A percentile compares a stretch with the other conserved stretches of the same genome.
These are phyloP conservation scores for Macrophomina pseudophaseolina DNA, from an alignment of 2,329 filamentous ascomycete genomes.

Conservation along the genomic window DNA sequence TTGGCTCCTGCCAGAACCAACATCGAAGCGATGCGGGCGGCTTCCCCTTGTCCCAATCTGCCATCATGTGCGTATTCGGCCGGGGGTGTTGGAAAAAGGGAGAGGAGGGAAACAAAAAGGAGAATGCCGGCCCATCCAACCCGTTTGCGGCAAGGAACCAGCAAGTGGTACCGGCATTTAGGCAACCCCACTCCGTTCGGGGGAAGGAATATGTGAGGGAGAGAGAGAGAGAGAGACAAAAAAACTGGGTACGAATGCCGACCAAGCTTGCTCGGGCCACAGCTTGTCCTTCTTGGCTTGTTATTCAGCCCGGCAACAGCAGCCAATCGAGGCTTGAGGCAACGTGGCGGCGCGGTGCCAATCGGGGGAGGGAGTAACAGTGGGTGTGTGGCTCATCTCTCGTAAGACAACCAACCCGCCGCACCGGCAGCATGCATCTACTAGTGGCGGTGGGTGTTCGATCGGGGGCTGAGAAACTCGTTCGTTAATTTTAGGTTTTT, in stretches of 20 bases:
- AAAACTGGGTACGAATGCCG: not conserved
- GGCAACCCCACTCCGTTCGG: too few species aligned
- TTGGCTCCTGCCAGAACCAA: not conserved
- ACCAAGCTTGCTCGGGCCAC: constrained; percentile 1
- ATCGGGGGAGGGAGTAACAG: not conserved
- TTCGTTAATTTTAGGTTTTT: not conserved
- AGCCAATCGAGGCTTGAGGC: too few species aligned
- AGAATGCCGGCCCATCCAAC: too few species aligned
- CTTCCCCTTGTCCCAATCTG: too few species aligned
- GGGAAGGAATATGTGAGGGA: not conserved
- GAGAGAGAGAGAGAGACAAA: not conserved
- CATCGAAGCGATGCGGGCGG: too few species aligned
- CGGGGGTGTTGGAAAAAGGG: too few species aligned
- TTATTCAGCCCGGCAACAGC: not conserved
- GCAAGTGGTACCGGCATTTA: too few species aligned
- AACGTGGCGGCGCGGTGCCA: not conserved
- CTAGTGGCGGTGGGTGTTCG: too few species aligned
- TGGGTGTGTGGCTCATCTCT: not conserved
- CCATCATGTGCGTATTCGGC: too few species aligned
- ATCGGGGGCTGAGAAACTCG: not conserved
- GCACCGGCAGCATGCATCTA: too few species aligned
- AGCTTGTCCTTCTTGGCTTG: constrained; percentile 1
- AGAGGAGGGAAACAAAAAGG: too few species aligned
- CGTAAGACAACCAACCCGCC: not conserved
- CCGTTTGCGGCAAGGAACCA: too few species aligned